phyloP scores from a whole-genome alignment of 192 early-diverging fungal genomes.

The Podila epigama region DNA sequence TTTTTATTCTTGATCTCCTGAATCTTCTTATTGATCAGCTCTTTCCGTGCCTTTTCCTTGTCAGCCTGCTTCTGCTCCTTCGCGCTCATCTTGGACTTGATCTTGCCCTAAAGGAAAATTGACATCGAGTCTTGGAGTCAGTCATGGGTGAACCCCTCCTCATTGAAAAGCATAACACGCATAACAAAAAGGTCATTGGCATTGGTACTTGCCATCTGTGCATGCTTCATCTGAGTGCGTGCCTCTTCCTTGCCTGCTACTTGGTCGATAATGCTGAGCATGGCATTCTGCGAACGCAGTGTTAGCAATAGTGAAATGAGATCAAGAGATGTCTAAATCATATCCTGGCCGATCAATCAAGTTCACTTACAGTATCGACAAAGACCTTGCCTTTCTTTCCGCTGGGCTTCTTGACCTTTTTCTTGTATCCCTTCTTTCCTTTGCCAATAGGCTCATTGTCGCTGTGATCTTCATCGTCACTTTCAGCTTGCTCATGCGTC shows the following conservation, averaged over 20 bases:
- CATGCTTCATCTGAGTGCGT: slow-evolving; percentile 22
- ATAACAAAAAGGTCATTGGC: not conserved
- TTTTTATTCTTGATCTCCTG: slow-evolving; percentile 46
- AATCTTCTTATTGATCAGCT: slow-evolving; percentile 31
- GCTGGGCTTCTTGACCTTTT: slow-evolving; percentile 39
- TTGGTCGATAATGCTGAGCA: slow-evolving; percentile 42
- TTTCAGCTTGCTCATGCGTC: not conserved
- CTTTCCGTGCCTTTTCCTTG: slow-evolving; percentile 38
- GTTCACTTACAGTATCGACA: slow-evolving; percentile 41
- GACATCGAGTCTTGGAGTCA: too few species aligned
- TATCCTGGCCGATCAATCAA: too few species aligned
- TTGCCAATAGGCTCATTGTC: slow-evolving; percentile 24
- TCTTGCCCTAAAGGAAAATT: slow-evolving; percentile 47
- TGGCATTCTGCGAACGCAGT: slow-evolving; percentile 16
- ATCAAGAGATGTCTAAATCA: not conserved
- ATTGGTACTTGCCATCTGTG: slow-evolving; percentile 19
- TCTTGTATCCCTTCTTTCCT: slow-evolving; percentile 39
- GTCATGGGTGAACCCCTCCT: too few species aligned
- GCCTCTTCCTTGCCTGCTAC: slow-evolving; percentile 43
- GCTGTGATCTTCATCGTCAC: slow-evolving; percentile 13
- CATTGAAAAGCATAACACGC: not conserved
- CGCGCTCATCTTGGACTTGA: slow-evolving; percentile 32
- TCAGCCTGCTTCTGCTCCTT: slow-evolving; percentile 37
- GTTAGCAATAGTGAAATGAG: not conserved
- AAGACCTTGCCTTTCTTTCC: slow-evolving; percentile 47